phyloP scores from a whole-genome alignment of 208 protist species.

The Acanthamoeba triangularis region DNA sequence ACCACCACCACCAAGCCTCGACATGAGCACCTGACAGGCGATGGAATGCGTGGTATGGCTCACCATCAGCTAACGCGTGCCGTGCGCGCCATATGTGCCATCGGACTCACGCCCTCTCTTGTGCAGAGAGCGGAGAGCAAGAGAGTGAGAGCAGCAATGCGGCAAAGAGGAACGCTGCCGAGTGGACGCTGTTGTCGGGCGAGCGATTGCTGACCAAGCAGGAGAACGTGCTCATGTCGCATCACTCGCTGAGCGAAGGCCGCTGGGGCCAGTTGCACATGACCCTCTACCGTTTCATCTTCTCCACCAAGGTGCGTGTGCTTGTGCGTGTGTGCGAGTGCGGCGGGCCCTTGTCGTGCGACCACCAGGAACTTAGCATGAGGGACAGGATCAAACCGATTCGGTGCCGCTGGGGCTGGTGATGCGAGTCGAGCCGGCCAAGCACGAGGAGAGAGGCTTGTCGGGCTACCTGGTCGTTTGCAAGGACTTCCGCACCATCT shows the following conservation, averaged over 20 bases:
- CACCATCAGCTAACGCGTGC: too few relatives aligned
- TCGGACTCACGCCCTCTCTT: too few relatives aligned
- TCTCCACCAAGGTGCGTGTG: not conserved
- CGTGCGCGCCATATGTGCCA: too few relatives aligned
- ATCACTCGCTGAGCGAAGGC: not conserved
- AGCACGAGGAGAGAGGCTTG: conserved; percentile 17
- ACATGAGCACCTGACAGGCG: too few relatives aligned
- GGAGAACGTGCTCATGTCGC: conserved; percentile 18
- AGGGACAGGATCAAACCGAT: not conserved
- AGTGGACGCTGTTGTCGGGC: not conserved
- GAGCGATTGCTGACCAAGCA: conserved; percentile 5
- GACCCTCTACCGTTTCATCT: not conserved
- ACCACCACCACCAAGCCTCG: too few relatives aligned
- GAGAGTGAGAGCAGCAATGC: not conserved
- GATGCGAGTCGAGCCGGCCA: not conserved
- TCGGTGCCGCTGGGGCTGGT: conserved; percentile 31
- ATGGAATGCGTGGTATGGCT: too few relatives aligned
- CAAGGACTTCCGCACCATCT: conserved; percentile 58
- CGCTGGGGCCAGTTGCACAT: conserved; percentile 5
- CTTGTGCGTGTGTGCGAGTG: not conserved
- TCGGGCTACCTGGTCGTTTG: not conserved
- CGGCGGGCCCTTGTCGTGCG: not conserved
- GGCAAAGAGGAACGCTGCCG: not conserved
- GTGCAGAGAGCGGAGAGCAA: not conserved
- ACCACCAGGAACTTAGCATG: too few relatives aligned